A percentile compares a stretch with the other conserved stretches of the same genome.
Evolutionary conservation across 148 eudicot species (phyloP).

Genomic region (Polygonum maritimum): DNA sequence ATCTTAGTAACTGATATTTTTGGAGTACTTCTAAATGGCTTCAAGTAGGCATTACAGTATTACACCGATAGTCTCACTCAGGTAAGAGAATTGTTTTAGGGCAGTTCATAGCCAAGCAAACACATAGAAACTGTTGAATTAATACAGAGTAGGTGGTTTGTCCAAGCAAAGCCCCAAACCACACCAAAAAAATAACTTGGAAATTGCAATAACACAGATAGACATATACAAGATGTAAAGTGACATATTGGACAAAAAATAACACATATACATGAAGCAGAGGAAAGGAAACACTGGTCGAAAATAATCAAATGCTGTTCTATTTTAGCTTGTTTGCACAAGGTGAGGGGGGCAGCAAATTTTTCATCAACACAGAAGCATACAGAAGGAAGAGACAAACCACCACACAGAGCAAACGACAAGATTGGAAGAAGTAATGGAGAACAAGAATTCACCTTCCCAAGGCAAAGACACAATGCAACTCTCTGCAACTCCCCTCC

Average conservation of each 20-base stretch:
- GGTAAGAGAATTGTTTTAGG: neutral
- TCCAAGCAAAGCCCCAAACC: neutral
- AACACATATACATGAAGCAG: neutral
- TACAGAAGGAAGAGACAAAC: neutral
- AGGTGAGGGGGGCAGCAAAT: neutral
- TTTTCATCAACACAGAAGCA: neutral
- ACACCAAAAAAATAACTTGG: neutral
- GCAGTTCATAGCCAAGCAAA: neutral
- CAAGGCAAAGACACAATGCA: conserved; percentile 79
- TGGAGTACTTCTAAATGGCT: too few relatives aligned
- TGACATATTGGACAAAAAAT: neutral
- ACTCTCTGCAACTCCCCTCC: conserved; percentile 98
- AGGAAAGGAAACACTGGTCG: neutral
- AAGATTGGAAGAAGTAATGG: neutral
- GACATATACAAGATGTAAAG: too few relatives aligned
- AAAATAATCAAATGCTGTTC: neutral
- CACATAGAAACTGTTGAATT: too few relatives aligned
- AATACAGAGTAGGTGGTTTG: neutral
- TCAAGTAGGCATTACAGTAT: neutral
- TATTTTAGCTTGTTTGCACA: neutral
- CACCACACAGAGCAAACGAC: neutral
- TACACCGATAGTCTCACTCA: neutral
- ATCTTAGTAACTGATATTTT: too few relatives aligned
- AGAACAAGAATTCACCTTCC: conserved; percentile 46
- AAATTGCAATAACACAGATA: too few relatives aligned